These are phyloP conservation scores for Astrothelium macrocarpum DNA, from an alignment of 495 filamentous ascomycete species.

Conservation along the genomic window DNA sequence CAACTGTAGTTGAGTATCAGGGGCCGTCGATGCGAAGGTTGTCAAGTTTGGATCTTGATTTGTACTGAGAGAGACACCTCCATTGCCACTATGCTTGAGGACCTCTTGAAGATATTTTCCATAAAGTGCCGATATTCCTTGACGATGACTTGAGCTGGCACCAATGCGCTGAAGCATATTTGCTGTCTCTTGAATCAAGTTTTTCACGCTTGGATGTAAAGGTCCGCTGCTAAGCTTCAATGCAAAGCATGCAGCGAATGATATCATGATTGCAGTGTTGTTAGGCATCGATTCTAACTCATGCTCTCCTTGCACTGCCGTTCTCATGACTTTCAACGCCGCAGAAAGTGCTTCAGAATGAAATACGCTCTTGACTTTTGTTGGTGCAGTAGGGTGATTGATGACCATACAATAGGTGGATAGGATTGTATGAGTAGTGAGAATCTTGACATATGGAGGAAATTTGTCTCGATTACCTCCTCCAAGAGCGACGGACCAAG, in stretches of 20 bases:
- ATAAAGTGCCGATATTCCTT: slow-evolving; percentile 52
- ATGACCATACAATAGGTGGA: slow-evolving; percentile 67
- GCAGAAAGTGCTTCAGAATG: slow-evolving; percentile 58
- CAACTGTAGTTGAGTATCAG: not conserved
- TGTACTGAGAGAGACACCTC: not conserved
- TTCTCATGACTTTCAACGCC: slow-evolving; percentile 61
- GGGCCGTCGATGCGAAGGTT: not conserved
- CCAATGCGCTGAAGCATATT: slow-evolving; percentile 61
- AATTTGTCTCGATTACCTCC: slow-evolving; percentile 47
- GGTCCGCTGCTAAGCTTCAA: slow-evolving; percentile 55
- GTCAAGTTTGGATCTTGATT: slow-evolving; percentile 1
- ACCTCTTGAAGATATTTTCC: slow-evolving; percentile 53
- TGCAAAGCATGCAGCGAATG: slow-evolving; percentile 62
- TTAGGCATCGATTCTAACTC: slow-evolving; percentile 67
- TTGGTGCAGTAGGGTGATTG: slow-evolving; percentile 61
- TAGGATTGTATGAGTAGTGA: slow-evolving; percentile 60
- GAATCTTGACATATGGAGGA: slow-evolving; percentile 64
- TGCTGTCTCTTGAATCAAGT: slow-evolving; percentile 59
- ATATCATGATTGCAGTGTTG: slow-evolving; percentile 69
- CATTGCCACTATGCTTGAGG: slow-evolving; percentile 29
- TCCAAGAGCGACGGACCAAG: slow-evolving; percentile 51
- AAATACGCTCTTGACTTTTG: slow-evolving; percentile 62
- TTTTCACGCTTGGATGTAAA: slow-evolving; percentile 48
- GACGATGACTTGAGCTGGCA: slow-evolving; percentile 50
- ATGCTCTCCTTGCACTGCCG: slow-evolving; percentile 59